phyloP scores from a whole-genome alignment of 371 early-diverging fungal species.

The Mucor piriformis region DNA sequence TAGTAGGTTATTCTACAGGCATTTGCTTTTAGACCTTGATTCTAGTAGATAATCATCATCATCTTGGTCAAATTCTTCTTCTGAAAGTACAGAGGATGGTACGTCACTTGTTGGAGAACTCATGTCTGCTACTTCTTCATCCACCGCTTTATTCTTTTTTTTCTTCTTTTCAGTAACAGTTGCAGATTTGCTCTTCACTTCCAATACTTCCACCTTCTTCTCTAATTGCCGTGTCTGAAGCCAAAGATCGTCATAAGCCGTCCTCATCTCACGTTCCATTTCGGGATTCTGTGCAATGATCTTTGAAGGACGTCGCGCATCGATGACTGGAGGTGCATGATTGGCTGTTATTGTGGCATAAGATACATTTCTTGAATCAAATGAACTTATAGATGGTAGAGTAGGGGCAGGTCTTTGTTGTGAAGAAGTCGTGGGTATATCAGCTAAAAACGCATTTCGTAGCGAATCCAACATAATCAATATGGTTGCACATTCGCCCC shows the following conservation, averaged over 20 bases:
- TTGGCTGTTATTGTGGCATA: not conserved
- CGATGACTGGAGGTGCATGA: not conserved
- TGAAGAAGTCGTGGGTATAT: not conserved
- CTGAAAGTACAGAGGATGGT: not conserved
- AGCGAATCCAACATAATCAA: constrained; percentile 27
- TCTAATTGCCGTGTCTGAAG: constrained; percentile 38
- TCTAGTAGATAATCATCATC: not conserved
- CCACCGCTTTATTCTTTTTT: not conserved
- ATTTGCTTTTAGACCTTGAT: too few relatives aligned
- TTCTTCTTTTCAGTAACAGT: not conserved
- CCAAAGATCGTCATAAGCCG: constrained; percentile 38
- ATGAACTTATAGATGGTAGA: not conserved
- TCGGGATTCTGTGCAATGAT: constrained; percentile 19
- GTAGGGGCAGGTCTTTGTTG: not conserved
- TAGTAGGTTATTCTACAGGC: too few relatives aligned
- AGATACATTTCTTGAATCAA: not conserved
- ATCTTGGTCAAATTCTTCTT: not conserved
- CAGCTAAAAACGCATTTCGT: constrained; percentile 27
- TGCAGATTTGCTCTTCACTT: constrained; percentile 18
- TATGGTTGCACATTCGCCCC: constrained; percentile 28
- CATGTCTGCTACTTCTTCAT: not conserved
- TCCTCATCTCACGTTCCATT: constrained; percentile 33
- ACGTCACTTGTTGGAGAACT: not conserved
- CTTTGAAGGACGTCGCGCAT: not conserved
- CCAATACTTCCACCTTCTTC: constrained; percentile 33